A percentile compares a stretch with the other conserved stretches of the same genome.
Evolutionary conservation across 805 yeast species (phyloP).

Genomic region (Pichia paraexigua): DNA sequence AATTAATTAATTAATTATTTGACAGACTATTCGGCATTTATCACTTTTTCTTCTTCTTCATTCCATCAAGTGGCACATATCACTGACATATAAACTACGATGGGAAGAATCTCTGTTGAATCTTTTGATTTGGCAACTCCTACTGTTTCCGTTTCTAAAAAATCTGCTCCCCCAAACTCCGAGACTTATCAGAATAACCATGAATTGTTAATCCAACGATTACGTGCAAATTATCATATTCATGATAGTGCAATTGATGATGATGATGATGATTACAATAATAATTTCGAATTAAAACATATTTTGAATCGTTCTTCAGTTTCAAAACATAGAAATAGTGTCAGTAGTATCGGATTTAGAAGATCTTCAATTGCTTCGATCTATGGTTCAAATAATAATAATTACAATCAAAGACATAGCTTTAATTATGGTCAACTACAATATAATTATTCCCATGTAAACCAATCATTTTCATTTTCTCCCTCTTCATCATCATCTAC

Average conservation of each 20-base stretch:
- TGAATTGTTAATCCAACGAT: not conserved
- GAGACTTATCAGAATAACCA: not conserved
- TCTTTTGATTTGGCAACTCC: not conserved
- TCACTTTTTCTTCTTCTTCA: not conserved
- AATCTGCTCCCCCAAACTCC: not conserved
- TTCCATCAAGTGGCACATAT: not conserved
- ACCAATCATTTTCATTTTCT: not conserved
- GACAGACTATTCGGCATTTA: no score
- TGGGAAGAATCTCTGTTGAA: slow-evolving; percentile 6
- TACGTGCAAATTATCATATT: not conserved
- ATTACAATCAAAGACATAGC: not conserved
- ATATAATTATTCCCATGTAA: not conserved
- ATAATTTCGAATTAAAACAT: not conserved
- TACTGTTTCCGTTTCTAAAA: not conserved
- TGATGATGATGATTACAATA: not conserved
- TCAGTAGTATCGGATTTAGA: not conserved
- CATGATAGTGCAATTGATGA: not conserved
- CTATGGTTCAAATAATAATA: slow-evolving; percentile 8
- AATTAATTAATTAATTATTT: not conserved
- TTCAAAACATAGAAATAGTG: not conserved
- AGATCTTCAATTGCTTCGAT: slow-evolving; percentile 15
- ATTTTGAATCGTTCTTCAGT: not conserved
- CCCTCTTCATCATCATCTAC: not conserved
- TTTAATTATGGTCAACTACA: not conserved
- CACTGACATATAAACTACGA: not conserved